These are phyloP conservation scores for Quercus robur DNA, from an alignment of 306 rosid species.

Conservation along the genomic window DNA sequence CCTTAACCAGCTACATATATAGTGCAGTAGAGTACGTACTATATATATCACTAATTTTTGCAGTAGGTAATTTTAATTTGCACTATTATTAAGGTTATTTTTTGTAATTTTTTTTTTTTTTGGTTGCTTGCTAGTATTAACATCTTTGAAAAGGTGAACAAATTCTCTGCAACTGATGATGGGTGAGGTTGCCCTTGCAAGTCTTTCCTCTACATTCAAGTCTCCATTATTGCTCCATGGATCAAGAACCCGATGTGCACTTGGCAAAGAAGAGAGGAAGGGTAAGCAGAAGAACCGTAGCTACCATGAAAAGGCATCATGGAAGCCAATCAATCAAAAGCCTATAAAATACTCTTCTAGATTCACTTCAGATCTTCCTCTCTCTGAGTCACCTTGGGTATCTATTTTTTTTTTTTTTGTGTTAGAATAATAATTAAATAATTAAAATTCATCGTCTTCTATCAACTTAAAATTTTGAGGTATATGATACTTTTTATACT, in stretches of 20 bases:
- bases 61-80: too few relatives aligned
- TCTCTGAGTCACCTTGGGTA: slow-evolving; percentile 43
- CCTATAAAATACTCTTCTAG: slow-evolving; percentile 23
- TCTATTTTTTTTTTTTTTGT: neutral
- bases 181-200: slow-evolving; percentile 5
- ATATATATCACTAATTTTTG: too few relatives aligned
- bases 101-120: too few relatives aligned
- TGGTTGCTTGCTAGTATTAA: too few relatives aligned
- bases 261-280: neutral
- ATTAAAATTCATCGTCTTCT: too few relatives aligned
- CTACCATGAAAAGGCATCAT: neutral
- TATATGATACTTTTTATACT: neutral
- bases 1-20: too few relatives aligned
- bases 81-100: too few relatives aligned
- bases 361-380: slow-evolving; percentile 21
- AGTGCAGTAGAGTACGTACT: too few relatives aligned
- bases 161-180: too few relatives aligned
- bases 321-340: slow-evolving; percentile 16
- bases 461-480: neutral
- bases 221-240: neutral
- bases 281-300: slow-evolving; percentile 4
- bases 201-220: slow-evolving; percentile 10
- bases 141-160: too few relatives aligned
- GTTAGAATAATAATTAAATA: too few relatives aligned
- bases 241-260: too few relatives aligned